A percentile compares a stretch with the other conserved stretches of the same genome.
phyloP scores from a whole-genome alignment of 202 grass and related monocot genomes.

The Digitaria exilis region DNA sequence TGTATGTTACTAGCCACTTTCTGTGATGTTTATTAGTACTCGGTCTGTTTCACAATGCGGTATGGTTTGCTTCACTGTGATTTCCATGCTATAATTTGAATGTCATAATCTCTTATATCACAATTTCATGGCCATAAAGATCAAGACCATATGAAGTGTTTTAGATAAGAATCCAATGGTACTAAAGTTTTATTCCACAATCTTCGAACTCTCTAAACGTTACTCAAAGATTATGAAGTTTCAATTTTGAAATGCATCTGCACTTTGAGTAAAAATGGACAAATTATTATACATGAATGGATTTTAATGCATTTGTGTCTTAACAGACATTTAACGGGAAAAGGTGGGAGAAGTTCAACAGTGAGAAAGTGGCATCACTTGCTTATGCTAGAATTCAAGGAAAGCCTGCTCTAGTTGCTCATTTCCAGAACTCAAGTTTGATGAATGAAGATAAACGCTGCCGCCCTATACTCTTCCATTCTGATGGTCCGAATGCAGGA shows the following conservation, averaged over 20 bases:
- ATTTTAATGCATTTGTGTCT: neutral
- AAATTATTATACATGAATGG: constrained; percentile 16
- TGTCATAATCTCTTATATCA: neutral
- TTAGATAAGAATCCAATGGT: neutral
- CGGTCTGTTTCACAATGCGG: neutral
- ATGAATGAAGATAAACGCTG: constrained; percentile 99
- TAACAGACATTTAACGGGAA: constrained; percentile 87
- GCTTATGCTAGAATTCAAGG: constrained; percentile 99
- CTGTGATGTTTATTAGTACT: constrained; percentile 4
- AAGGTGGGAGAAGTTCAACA: constrained; percentile 99
- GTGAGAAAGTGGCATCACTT: constrained; percentile 95
- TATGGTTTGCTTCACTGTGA: neutral
- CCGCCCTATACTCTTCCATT: constrained; percentile 95
- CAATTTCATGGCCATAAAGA: neutral
- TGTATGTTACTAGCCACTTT: neutral
- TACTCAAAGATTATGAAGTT: neutral
- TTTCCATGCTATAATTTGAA: neutral
- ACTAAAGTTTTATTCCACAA: neutral
- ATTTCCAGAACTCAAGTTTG: constrained; percentile 96
- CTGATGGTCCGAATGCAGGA: constrained; percentile 91
- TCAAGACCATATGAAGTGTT: neutral
- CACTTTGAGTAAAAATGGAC: neutral
- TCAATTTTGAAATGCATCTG: neutral
- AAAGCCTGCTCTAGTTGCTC: constrained; percentile 74
- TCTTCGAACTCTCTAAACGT: neutral